Evolutionary conservation across 2,329 filamentous ascomycete species (phyloP).

Genomic region (Davidsoniella neocaledoniae): DNA sequence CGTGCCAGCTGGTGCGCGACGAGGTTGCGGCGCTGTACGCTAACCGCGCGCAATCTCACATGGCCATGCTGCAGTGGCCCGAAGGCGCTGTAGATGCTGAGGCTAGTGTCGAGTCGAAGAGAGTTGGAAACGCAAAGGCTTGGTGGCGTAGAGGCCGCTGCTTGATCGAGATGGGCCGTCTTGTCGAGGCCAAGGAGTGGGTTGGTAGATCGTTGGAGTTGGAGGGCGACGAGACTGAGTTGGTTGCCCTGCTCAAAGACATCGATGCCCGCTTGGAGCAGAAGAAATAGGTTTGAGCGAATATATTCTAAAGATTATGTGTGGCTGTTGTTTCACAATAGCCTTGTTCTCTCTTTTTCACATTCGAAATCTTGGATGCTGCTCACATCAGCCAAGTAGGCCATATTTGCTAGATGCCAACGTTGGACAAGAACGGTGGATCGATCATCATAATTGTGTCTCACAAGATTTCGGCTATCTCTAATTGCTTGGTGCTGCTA

Average conservation of each 20-base stretch:
- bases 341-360: too few species aligned
- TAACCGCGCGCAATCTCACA: slow-evolving; percentile 81
- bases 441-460: too few species aligned
- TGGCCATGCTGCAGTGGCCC: slow-evolving; percentile 66
- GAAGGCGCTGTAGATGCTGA: slow-evolving; percentile 80
- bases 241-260: slow-evolving; percentile 47
- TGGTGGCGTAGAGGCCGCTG: slow-evolving; percentile 85
- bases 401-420: too few species aligned
- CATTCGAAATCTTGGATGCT: too few species aligned
- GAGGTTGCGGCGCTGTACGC: slow-evolving; percentile 66
- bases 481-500: too few species aligned
- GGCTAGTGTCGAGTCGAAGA: slow-evolving; percentile 73
- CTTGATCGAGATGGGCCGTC: slow-evolving; percentile 74
- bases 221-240: slow-evolving; percentile 52
- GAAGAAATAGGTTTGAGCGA: slow-evolving; percentile 14
- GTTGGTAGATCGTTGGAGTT: slow-evolving; percentile 63
- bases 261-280: slow-evolving; percentile 32
- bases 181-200: slow-evolving; percentile 70
- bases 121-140: slow-evolving; percentile 75
- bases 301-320: too few species aligned
- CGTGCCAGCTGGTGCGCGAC: slow-evolving; percentile 64
- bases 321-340: too few species aligned
- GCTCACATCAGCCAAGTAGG: too few species aligned
- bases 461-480: too few species aligned
- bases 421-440: too few species aligned